A percentile compares a stretch with the other conserved stretches of the same genome.
Evolutionary conservation across 371 early-diverging fungal species (phyloP).

Genomic region (Lichtheimia hyalospora): DNA sequence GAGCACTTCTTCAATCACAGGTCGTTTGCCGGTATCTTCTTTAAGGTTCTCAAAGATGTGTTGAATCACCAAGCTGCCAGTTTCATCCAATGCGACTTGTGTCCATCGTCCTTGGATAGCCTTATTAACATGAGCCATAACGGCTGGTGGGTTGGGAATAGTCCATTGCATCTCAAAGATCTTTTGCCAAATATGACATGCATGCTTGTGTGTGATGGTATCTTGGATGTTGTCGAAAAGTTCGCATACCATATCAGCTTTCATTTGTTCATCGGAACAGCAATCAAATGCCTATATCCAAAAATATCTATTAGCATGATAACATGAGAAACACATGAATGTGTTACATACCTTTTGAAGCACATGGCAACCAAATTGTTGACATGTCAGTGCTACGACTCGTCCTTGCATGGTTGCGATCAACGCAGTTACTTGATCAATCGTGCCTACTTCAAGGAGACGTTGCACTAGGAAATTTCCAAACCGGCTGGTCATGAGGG

Average conservation of each 20-base stretch:
- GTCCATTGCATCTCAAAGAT: conserved; percentile 72
- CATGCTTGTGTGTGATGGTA: conserved; percentile 75
- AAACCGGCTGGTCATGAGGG: conserved; percentile 74
- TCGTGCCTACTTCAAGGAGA: conserved; percentile 65
- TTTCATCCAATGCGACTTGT: conserved; percentile 74
- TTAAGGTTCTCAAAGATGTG: conserved; percentile 76
- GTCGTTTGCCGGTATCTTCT: conserved; percentile 57
- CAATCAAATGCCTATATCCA: conserved; percentile 55
- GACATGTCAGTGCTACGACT: conserved; percentile 63
- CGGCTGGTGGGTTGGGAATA: conserved; percentile 36
- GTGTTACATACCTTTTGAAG: conserved; percentile 57
- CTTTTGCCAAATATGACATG: conserved; percentile 83
- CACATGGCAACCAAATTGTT: conserved; percentile 81
- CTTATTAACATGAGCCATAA: conserved; percentile 61
- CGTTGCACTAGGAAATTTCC: conserved; percentile 81
- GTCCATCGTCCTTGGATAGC: conserved; percentile 66
- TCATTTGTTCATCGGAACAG: conserved; percentile 59
- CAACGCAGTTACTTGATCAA: conserved; percentile 56
- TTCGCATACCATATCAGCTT: conserved; percentile 59
- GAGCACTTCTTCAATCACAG: conserved; percentile 62
- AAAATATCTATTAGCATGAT: too few relatives aligned
- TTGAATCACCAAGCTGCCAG: conserved; percentile 79
- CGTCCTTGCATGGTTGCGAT: conserved; percentile 65
- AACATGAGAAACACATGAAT: conserved; percentile 15
- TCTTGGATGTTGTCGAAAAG: conserved; percentile 63